Percentiles rank a stretch among this genome's conserved stretches.
Conservation (phyloP, 2,329 filamentous ascomycete genomes). For the Fusarium nodosum region DNA sequence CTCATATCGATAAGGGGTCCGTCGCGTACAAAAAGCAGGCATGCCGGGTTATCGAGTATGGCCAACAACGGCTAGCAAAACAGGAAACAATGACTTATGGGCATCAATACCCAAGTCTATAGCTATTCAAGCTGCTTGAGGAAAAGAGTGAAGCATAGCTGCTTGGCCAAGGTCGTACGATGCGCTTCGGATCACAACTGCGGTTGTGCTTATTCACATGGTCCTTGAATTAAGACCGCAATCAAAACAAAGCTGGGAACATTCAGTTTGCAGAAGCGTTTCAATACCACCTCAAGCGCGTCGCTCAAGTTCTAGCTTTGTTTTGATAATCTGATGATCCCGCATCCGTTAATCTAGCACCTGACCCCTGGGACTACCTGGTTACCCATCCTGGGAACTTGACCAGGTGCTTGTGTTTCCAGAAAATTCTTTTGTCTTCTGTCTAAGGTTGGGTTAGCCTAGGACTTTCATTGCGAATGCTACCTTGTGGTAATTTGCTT, state of each 20-base stretch:
- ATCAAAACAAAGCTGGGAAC: background rate
- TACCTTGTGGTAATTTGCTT: background rate
- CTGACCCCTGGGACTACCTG: background rate
- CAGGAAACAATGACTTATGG: background rate
- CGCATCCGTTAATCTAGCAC: conserved; percentile 1
- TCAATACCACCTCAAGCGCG: background rate
- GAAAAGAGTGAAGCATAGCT: background rate
- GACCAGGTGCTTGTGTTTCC: background rate
- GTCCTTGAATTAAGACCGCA: background rate
- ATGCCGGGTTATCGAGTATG: background rate
- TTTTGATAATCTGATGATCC: background rate
- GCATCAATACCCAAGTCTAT: background rate
- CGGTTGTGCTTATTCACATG: background rate
- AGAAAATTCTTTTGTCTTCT: background rate
- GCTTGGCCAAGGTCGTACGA: background rate
- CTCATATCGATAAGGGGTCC: background rate
- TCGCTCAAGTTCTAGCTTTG: background rate
- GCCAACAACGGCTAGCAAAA: background rate
- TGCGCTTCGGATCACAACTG: background rate
- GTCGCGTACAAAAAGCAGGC: background rate
- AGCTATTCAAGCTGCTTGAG: background rate
- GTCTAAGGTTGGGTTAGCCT: background rate
- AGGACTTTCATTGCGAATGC: background rate
- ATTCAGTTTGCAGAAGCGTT: background rate
- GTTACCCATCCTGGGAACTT: background rate